A percentile compares a stretch with the other conserved stretches of the same genome.
Conservation (phyloP, 805 yeast genomes). For the Barnettozyma sucrosica region DNA sequence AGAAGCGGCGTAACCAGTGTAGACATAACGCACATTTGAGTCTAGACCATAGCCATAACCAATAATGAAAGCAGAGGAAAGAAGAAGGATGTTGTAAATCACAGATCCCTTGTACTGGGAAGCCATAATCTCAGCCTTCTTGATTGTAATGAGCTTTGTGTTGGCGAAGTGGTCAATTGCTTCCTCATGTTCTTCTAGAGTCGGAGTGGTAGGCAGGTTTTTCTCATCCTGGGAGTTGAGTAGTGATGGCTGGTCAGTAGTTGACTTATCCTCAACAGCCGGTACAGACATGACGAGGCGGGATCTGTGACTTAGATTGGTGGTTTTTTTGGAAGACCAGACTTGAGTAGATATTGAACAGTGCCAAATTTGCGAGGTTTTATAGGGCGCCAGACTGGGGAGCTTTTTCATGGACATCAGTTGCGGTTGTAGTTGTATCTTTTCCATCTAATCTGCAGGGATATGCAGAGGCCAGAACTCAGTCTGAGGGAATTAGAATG, state of each 20-base stretch:
- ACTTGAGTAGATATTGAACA: background rate
- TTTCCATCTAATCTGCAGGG: background rate
- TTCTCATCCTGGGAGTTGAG: background rate
- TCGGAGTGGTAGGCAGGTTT: background rate
- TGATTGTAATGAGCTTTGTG: constrained; percentile 39
- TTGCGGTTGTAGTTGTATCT: background rate
- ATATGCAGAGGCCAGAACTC: background rate
- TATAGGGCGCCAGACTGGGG: background rate
- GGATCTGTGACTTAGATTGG: background rate
- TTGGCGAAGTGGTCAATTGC: constrained; percentile 10
- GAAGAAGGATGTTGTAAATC: constrained; percentile 31
- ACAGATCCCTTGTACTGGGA: constrained; percentile 34
- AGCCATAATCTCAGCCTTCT: constrained; percentile 44
- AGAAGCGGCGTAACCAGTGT: constrained; percentile 50
- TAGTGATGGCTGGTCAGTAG: background rate
- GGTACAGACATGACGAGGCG: background rate
- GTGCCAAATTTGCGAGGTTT: too few relatives aligned
- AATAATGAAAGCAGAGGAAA: constrained; percentile 41
- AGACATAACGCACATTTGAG: constrained; percentile 41
- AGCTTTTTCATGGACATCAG: too few relatives aligned
- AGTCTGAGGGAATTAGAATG: background rate
- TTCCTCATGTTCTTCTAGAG: background rate
- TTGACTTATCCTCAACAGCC: background rate
- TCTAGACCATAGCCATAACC: constrained; percentile 54
- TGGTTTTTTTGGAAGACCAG: too few relatives aligned